Evolutionary conservation across 768 basidiomycete genomes (phyloP), one percentile per base, ranked within the genome.

Genomic region (Suillus subalutaceus): DNA sequence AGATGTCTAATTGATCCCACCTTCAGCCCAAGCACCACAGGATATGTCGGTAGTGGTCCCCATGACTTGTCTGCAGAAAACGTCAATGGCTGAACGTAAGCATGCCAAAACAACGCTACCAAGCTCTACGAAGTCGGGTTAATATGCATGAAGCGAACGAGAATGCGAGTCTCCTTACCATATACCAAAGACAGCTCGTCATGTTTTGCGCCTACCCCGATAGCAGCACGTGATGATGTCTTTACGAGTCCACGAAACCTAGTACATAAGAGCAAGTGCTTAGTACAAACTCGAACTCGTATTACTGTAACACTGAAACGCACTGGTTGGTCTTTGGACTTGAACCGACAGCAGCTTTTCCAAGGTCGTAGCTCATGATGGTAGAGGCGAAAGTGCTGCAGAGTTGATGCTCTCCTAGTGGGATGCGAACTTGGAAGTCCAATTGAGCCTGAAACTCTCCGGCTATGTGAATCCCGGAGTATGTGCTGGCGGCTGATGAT

Each of bases 201-300:
- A 48, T 82, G 82, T 77, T 92, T 93, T 18, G 92, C 92, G 16
- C 94, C 94, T 44, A 96, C 89, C 16, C 92, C 92, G 32, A 88
- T 80, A 15, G 92, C 90, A 69, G n/a, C 94, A 96, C 2, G 87
- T 84, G 66, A 96, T 79, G 20, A 94, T 79, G 77, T 96, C 94
- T 61, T 93, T 86, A 78, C 89, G 88, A 74, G 91, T 93, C 94
- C 94, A 96, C 1, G 85, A 77, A 32, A 93, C 93, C 92, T 94
- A 44, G 43, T 8, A 56, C 4, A 20, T 26, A 38, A 32, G 15
- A 23, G 26, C 63, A 5, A 58, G 23, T 10, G 2, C 26, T 26
- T 26, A 63, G 26, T 4, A 15, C 13, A 32, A 26, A 23, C 10
- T 12, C n/a, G 50, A 43, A 63, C 5, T 63, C 55, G 30, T 9